A percentile compares a stretch with the other conserved stretches of the same genome.
phyloP scores from a whole-genome alignment of 73 alveolate genomes.

The Symbiodinium natans region DNA sequence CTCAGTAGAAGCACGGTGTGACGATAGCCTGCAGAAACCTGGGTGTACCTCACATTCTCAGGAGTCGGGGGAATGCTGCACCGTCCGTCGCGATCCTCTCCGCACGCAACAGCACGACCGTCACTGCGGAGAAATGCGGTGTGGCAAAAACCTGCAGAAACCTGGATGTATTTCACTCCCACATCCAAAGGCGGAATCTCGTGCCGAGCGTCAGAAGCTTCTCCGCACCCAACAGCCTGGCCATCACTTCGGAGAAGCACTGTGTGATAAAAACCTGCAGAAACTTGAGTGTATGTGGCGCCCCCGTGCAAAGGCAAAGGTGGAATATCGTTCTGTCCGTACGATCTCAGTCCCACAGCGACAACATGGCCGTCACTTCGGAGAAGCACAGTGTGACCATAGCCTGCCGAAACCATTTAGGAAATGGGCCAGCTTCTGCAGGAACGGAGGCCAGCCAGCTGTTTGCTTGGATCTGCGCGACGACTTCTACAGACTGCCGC shows the following conservation, averaged over 20 bases:
- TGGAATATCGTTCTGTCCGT: background rate
- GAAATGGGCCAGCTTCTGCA: too few relatives aligned
- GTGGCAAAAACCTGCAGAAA: background rate
- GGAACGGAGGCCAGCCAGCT: too few relatives aligned
- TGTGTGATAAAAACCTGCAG: conserved; percentile 9
- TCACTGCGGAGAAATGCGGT: conserved; percentile 13
- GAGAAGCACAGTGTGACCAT: conserved; percentile 14
- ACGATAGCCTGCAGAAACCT: background rate
- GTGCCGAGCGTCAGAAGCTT: background rate
- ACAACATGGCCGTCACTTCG: conserved; percentile 30
- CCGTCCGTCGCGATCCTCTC: background rate
- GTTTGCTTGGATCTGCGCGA: too few relatives aligned
- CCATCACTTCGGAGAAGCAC: conserved; percentile 28
- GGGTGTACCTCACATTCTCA: conserved; percentile 10
- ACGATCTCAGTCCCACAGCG: background rate
- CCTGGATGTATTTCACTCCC: background rate
- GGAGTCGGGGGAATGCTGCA: background rate
- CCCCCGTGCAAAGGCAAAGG: background rate
- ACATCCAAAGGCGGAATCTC: background rate
- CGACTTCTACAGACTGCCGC: too few relatives aligned
- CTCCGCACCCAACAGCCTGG: background rate
- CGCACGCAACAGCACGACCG: conserved; percentile 24
- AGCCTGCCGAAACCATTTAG: background rate
- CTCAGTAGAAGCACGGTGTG: conserved; percentile 10
- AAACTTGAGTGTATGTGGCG: background rate